phyloP scores from a whole-genome alignment of 2,329 filamentous ascomycete genomes.

The Apiospora arundinis region DNA sequence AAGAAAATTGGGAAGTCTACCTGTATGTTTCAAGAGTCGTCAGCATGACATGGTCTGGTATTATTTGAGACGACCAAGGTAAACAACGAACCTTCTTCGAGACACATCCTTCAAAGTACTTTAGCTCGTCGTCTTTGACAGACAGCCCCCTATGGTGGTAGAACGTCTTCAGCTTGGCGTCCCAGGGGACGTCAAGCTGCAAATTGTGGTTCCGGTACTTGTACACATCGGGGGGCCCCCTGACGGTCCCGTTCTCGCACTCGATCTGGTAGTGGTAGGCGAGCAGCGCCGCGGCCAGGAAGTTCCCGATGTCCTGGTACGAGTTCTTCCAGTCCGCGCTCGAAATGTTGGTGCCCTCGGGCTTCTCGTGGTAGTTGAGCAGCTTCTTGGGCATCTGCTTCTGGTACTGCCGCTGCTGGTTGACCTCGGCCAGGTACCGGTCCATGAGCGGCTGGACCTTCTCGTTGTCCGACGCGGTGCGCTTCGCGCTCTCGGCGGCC shows the following conservation, averaged over 20 bases:
- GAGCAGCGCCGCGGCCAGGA: not conserved
- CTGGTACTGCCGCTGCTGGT: not conserved
- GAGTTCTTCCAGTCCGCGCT: not conserved
- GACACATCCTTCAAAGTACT: not conserved
- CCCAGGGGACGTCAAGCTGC: not conserved
- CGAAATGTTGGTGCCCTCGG: not conserved
- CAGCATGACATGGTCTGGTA: not conserved
- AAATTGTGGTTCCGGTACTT: not conserved
- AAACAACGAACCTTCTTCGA: not conserved
- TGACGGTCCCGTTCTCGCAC: not conserved
- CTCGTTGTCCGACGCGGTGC: not conserved
- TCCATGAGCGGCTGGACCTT: not conserved
- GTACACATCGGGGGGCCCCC: not conserved
- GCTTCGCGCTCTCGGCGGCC: not conserved
- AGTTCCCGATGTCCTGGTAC: not conserved
- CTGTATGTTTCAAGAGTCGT: not conserved
- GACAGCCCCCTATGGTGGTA: not conserved
- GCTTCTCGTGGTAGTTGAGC: not conserved
- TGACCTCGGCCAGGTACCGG: not conserved
- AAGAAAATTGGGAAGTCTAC: not conserved
- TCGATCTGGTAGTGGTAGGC: not conserved
- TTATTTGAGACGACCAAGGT: no score
- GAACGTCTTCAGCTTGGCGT: not conserved
- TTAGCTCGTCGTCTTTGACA: not conserved
- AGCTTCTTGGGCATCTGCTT: conserved; percentile 4